These are phyloP conservation scores for Triticum urartu DNA, from an alignment of 176 grass and related monocot species.

Conservation along the genomic window DNA sequence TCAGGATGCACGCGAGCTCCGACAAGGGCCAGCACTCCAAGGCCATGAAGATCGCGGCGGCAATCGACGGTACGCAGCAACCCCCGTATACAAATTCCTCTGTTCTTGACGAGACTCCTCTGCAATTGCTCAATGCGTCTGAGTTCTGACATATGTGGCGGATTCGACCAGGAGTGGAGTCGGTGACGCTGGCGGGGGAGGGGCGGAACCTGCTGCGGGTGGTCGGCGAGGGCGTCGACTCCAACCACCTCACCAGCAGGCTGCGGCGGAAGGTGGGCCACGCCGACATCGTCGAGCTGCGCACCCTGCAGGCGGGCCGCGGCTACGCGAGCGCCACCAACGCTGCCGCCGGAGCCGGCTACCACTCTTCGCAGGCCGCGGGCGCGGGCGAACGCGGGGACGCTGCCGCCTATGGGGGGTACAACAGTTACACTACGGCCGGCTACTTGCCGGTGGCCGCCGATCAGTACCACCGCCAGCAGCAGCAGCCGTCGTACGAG, in stretches of 20 bases:
- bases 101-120: too few species aligned
- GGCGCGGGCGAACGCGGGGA: too few species aligned
- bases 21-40: conserved; percentile 33
- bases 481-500: background rate
- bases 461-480: background rate
- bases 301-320: background rate
- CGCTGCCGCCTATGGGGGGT: background rate
- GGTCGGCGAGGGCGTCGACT: conserved; percentile 47
- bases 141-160: too few species aligned
- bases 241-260: conserved; percentile 38
- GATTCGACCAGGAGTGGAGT: conserved; percentile 33
- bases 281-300: conserved; percentile 48
- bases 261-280: conserved; percentile 40
- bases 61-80: conserved; percentile 1
- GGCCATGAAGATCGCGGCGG: conserved; percentile 43
- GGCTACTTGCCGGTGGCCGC: background rate
- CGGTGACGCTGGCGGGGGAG: conserved; percentile 39
- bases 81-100: background rate
- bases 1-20: conserved; percentile 22
- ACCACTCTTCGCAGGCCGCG: background rate
- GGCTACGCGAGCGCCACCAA: background rate
- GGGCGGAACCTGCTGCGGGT: conserved; percentile 36
- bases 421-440: background rate
- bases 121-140: background rate
- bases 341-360: background rate